Evolutionary conservation across 108 stramenopile species (phyloP), one percentile per base, ranked within the genome.

Genomic region (Epipyxis sp.): DNA sequence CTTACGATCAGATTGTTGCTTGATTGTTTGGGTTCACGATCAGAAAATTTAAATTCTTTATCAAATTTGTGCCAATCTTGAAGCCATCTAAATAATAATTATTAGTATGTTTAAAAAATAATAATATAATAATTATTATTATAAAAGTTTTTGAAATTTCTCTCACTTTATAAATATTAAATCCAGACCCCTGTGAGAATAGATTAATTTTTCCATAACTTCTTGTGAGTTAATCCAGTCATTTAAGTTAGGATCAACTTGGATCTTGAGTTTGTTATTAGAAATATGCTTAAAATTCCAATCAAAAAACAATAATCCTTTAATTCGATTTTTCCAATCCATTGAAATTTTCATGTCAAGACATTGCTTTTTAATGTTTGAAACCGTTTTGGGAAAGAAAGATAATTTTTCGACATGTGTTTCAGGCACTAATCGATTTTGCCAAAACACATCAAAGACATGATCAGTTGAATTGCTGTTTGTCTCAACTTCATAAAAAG

Each of bases 241-340:
- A 50, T 50, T 50, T 6, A 50, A 50, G 20, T 50, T 20, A 50
- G 46, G 46, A 13, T 6, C 6, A 50, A 50, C 46, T 13, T 13
- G 46, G 13, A 82, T 41, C 72, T 77, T 76, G 25, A 82, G 81
- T 80, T 82, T 82, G 77, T 82, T 82, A 77, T 82, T 82, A 42
- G 78, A 76, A 80, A 82, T 82, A 32, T 37, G 29, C 16, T 77
- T 76, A 59, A 82, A 82, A 34, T 80, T 74, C 81, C 80, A 82
- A 35, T 80, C 80, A 40, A 82, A 79, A 69, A 82, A 82, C 10
- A 82, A 77, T 74, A 82, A 80, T 35, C 78, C 81, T 54, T 79
- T 68, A 72, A 82, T 76, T 40, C 81, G 79, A 16, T 68, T 40
- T 20, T 59, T 59, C 81, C 81, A 82, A 16, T 59, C 69, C 10